Evolutionary conservation across 2,329 filamentous ascomycete genomes (phyloP).

Genomic region (Capronia coronata): DNA sequence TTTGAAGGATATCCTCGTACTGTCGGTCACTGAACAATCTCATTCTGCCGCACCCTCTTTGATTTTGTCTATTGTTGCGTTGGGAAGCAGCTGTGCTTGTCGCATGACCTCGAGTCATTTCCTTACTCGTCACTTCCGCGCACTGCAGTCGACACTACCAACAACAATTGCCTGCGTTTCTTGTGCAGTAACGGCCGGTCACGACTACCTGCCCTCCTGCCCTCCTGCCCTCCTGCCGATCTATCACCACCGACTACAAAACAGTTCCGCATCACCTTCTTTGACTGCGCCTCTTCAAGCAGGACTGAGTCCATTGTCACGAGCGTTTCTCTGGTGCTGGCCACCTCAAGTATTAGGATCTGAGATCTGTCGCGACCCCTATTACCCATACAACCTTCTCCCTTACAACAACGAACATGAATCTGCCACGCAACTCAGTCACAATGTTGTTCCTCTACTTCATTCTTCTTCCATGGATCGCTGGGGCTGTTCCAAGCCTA

Average conservation of each 20-base stretch:
- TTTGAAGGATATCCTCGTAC: neutral
- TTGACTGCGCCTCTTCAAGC: neutral
- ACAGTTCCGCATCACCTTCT: neutral
- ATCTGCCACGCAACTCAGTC: neutral
- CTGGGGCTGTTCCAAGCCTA: slow-evolving; percentile 10
- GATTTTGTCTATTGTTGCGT: neutral
- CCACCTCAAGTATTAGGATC: slow-evolving; percentile 2
- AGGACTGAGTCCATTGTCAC: slow-evolving; percentile 1
- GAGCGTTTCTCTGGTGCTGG: slow-evolving; percentile 11
- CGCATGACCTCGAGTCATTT: slow-evolving; percentile 11
- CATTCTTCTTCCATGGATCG: slow-evolving; percentile 15
- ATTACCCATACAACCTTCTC: neutral
- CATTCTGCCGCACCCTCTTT: neutral
- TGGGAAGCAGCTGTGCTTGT: slow-evolving; percentile 5
- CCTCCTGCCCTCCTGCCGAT: neutral
- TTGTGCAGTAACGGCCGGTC: neutral
- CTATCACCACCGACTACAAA: neutral
- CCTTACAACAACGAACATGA: neutral
- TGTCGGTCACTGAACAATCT: neutral
- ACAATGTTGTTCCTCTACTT: slow-evolving; percentile 14
- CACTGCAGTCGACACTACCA: slow-evolving; percentile 1
- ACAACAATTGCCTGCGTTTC: neutral
- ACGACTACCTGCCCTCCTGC: neutral
- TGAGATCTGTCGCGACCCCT: neutral
- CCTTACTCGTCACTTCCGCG: slow-evolving; percentile 2